phyloP scores from a whole-genome alignment of 805 yeast species.

The Groenewaldozyma salmanticensis region DNA sequence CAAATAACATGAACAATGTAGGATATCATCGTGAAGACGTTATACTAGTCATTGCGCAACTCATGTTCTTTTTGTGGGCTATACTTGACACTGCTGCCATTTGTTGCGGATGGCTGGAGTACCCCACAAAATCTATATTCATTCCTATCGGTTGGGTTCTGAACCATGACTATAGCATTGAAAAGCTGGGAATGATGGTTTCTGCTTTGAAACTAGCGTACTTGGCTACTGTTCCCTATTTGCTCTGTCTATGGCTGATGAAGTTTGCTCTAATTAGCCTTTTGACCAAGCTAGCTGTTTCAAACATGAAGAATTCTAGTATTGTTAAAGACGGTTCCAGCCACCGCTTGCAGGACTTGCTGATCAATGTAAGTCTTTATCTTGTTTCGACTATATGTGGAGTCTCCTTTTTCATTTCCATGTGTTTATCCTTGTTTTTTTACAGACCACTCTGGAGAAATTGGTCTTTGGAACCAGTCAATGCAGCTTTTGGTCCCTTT shows the following conservation, averaged over 20 bases:
- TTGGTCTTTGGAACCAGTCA: not conserved
- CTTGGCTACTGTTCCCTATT: not conserved
- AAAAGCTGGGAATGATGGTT: not conserved
- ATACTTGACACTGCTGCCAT: not conserved
- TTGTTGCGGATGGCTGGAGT: not conserved
- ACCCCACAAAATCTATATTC: not conserved
- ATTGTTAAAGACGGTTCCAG: no score
- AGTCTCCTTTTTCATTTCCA: not conserved
- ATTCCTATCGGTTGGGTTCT: not conserved
- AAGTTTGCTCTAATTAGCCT: not conserved
- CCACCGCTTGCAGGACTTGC: not conserved
- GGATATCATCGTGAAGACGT: not conserved
- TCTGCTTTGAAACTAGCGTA: not conserved
- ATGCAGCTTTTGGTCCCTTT: not conserved
- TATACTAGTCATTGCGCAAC: not conserved
- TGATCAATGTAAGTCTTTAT: not conserved
- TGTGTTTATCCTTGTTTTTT: not conserved
- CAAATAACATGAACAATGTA: not conserved
- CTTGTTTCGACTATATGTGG: not conserved
- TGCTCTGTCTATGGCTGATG: not conserved
- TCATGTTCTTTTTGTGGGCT: not conserved
- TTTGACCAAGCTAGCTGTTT: not conserved
- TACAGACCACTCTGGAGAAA: not conserved
- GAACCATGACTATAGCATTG: not conserved
- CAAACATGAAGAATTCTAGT: not conserved